Evolutionary conservation across 1,139 yeast species (phyloP), one percentile per base, ranked within the genome.

Genomic region (Saccharomyces hybrid): DNA sequence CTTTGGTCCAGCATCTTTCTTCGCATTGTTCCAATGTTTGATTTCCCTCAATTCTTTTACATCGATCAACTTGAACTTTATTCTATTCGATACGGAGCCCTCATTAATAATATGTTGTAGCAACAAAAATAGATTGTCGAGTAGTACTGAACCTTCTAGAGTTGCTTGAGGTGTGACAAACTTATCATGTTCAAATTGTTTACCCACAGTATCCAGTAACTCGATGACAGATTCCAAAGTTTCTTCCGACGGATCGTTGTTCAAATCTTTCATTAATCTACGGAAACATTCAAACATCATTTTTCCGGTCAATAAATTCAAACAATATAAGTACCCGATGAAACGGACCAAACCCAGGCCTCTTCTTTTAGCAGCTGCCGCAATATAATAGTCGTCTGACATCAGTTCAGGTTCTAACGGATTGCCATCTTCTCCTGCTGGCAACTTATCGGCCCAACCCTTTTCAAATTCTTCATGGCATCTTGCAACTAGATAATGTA

Each of bases 291-390:
- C 76, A 66, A 81, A 78, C 69, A 93, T 88, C 66, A 90, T 88
- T 66, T 80, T 83, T 64, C 83, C 89, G 56, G 86, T 81, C 67
- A 93, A 76, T 76, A 93, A 78, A 61, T 82, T 81, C 67, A 87
- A 79, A 68, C 86, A 84, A 76, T 83, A 93, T 67, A 93, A 79
- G 76, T 89, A 96, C 73, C 98, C 99, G 74, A 93, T 89, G 69
- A 93, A 90, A 72, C 91, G 86, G 58, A 93, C 95, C 61, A 93
- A 77, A 76, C 99, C 99, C 61, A 93, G 81, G 67, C 98, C 98
- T 76, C 97, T 85, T 82, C 99, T 88, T 81, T 93, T 93, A 57
- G 96, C 95, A 49, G 93, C 90, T 44, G 96, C 97, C 70, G 85
- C 83, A 61, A 76, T 77, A 73, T 93, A 93, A 74, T 93, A 93